These are phyloP conservation scores for Pyrus bretschneideri DNA, from an alignment of 306 rosid species.

Conservation along the genomic window DNA sequence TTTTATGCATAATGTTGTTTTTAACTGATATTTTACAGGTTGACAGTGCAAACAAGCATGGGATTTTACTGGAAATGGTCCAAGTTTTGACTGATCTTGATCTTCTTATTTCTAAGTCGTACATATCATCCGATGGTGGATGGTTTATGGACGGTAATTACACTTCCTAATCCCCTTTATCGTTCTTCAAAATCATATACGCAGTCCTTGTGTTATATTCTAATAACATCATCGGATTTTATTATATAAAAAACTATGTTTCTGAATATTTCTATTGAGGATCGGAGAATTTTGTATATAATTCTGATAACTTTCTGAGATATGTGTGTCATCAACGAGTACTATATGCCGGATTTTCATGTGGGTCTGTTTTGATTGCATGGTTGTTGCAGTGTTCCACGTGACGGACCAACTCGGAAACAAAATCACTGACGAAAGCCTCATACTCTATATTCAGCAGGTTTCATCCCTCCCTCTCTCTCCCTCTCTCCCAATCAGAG, in stretches of 20 bases:
- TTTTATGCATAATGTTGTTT: too few species aligned
- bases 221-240: background rate
- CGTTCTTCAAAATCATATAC: background rate
- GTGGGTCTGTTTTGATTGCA: conserved; percentile 21
- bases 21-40: conserved; percentile 39
- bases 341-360: conserved; percentile 1
- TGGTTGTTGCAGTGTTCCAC: conserved; percentile 66
- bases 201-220: background rate
- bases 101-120: conserved; percentile 83
- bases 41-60: conserved; percentile 91
- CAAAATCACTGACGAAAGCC: conserved; percentile 67
- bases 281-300: background rate
- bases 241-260: background rate
- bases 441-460: conserved; percentile 64
- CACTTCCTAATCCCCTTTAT: background rate
- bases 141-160: conserved; percentile 95
- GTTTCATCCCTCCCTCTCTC: conserved; percentile 15
- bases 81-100: conserved; percentile 93
- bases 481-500: background rate
- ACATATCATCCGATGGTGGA: conserved; percentile 91
- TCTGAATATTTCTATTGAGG: background rate
- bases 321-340: conserved; percentile 8
- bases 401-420: conserved; percentile 77
- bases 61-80: conserved; percentile 92
- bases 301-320: conserved; percentile 1